Evolutionary conservation across 23 red algal species (phyloP), one percentile per base, ranked within the genome.

Genomic region (Pyropia yezoensis): DNA sequence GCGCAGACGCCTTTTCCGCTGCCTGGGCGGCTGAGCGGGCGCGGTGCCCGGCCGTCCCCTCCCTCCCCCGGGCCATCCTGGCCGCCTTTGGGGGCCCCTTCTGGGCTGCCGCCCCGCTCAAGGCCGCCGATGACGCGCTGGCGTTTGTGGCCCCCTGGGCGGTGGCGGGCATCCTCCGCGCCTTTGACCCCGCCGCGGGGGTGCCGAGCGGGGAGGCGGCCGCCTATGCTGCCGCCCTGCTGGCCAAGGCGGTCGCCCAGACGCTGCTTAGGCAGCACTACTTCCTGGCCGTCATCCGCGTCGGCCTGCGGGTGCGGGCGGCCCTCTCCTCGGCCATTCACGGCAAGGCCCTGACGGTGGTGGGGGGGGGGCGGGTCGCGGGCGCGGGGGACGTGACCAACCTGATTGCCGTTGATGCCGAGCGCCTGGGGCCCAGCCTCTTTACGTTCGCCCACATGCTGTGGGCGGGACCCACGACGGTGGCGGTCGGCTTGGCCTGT

Each of bases 321-420:
- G 67, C 86, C 1, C 30, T 90, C 13, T 59, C 76, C 0, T 51
- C 50, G 49, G 73, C 76, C 7, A 59, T 90, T 6, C 80, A 71
- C 66, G 29, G 65, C 19, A 90, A 90, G 60, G 66, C 69, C 50
- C 52, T 21, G 71, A 60, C 52, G 63, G 79, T 17, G 79, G 74
- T 16, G 69, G 65, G 33, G 77, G 57, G 34, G 65, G 75, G 27
- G 39, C 70, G 14, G 22, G 52, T 20, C 75, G 71, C 73, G 66
- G 74, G 39, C 7, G 71, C 75, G 11, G 86, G 86, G 25, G 69
- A 70, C 49, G 68, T 75, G 56, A 65, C 79, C 33, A 90, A 90
- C 60, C 62, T 90, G 23, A 74, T 90, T 58, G 61, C 86, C 22
- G 74, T 57, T 47, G 86, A 90, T 60, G 74, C 86, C 27, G 63